These are phyloP conservation scores for Sporothrix schenckii DNA, from an alignment of 2,329 filamentous ascomycete species.

Conservation along the genomic window DNA sequence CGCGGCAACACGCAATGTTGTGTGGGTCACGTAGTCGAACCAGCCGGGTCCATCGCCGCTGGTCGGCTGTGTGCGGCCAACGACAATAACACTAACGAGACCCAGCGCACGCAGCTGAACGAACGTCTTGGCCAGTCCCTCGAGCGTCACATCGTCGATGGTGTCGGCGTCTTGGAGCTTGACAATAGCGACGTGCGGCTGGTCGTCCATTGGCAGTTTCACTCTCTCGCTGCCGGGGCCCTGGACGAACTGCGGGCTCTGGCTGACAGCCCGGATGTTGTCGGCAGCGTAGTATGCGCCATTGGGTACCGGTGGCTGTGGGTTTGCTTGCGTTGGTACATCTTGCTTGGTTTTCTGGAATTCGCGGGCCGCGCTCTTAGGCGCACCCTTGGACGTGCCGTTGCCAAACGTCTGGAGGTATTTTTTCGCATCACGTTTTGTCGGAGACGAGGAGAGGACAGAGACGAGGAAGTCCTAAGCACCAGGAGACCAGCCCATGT, in stretches of 20 bases:
- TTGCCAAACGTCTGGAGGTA: constrained; percentile 84
- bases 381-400: constrained; percentile 39
- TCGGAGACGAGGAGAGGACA: constrained; percentile 83
- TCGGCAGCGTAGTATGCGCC: constrained; percentile 34
- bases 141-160: constrained; percentile 68
- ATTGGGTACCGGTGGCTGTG: constrained; percentile 31
- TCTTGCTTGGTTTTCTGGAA: constrained; percentile 23
- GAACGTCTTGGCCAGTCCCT: constrained; percentile 79
- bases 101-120: constrained; percentile 82
- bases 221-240: constrained; percentile 37
- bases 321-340: constrained; percentile 35
- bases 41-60: constrained; percentile 46
- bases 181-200: constrained; percentile 77
- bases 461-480: constrained; percentile 74
- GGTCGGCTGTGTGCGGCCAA: constrained; percentile 62
- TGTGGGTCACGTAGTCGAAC: constrained; percentile 51
- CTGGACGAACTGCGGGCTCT: constrained; percentile 46
- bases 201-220: constrained; percentile 43
- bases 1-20: constrained; percentile 73
- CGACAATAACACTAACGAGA: constrained; percentile 76
- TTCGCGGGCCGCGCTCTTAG: constrained; percentile 39
- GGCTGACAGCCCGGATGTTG: constrained; percentile 41
- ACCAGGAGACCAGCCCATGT: background rate
- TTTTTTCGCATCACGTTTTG: constrained; percentile 87
- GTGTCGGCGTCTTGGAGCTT: constrained; percentile 76